These are phyloP conservation scores for Pseudogymnoascus pannorum DNA, from an alignment of 2,329 filamentous ascomycete genomes.

Conservation along the genomic window DNA sequence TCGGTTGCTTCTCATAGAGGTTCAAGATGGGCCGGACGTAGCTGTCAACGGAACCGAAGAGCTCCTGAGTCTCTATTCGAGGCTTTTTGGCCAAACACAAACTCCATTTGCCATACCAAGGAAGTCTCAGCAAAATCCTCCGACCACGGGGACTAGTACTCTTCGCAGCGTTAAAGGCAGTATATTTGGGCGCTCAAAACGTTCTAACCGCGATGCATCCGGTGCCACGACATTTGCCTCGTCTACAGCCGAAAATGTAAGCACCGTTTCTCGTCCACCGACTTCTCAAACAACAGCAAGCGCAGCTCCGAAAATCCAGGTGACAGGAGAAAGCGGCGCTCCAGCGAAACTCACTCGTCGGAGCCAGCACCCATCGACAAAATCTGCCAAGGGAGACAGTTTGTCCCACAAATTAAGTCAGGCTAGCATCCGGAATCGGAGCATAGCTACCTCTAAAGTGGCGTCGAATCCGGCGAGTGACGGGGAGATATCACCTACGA, in stretches of 20 bases:
- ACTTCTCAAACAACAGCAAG: conserved; percentile 23
- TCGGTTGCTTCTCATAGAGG: conserved; percentile 74
- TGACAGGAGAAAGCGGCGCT: conserved; percentile 57
- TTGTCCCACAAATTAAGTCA: conserved; percentile 33
- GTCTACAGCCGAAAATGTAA: neutral
- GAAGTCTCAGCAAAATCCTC: conserved; percentile 40
- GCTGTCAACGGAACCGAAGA: conserved; percentile 87
- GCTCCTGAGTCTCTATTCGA: conserved; percentile 71
- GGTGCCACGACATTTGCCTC: conserved; percentile 14
- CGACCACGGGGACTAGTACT: conserved; percentile 65
- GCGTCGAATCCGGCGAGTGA: conserved; percentile 5
- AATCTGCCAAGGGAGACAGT: conserved; percentile 32
- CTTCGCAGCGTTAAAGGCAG: conserved; percentile 64
- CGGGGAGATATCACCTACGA: neutral
- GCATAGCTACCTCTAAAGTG: conserved; percentile 33
- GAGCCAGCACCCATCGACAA: conserved; percentile 30
- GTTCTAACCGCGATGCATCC: conserved; percentile 36
- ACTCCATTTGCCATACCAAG: conserved; percentile 27
- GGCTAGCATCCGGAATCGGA: conserved; percentile 44
- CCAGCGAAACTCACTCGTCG: conserved; percentile 28
- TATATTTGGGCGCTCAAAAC: conserved; percentile 61
- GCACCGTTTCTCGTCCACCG: conserved; percentile 23
- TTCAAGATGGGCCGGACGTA: conserved; percentile 72
- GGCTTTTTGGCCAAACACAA: conserved; percentile 58
- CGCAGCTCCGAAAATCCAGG: conserved; percentile 59